Conservation (phyloP, 345 rosid genomes). For the Euphorbia peplus region DNA sequence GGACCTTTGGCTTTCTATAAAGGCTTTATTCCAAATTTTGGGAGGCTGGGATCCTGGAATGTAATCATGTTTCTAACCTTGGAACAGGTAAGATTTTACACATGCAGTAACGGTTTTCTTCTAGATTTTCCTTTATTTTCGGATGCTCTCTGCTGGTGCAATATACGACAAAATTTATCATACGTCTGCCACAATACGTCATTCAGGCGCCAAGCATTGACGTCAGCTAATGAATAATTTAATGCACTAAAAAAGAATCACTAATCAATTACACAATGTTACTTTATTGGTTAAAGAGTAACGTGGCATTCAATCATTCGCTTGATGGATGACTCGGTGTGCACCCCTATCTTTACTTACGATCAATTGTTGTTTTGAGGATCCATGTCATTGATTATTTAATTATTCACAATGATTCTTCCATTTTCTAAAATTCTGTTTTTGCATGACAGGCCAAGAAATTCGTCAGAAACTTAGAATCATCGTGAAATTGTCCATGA, state of each 20-base stretch:
- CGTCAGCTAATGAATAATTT: no score
- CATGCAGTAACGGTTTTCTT: constrained; percentile 1
- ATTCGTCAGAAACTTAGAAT: constrained; percentile 45
- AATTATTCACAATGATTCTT: not conserved
- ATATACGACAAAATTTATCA: no score
- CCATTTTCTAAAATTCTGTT: not conserved
- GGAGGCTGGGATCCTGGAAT: constrained; percentile 92
- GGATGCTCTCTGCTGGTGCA: no score
- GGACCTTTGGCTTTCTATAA: constrained; percentile 85
- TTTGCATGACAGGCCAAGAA: constrained; percentile 54
- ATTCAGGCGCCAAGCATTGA: no score
- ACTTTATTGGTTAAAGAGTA: no score
- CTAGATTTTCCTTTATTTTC: no score
- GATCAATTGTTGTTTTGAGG: not conserved
- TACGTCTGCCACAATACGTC: no score
- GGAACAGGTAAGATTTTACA: constrained; percentile 58
- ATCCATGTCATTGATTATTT: not conserved
- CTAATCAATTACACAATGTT: no score
- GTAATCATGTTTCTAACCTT: constrained; percentile 87
- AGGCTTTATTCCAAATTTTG: constrained; percentile 90
- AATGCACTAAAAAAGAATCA: no score
- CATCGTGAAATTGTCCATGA: constrained; percentile 33
- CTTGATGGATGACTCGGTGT: not conserved
- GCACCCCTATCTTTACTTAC: not conserved
- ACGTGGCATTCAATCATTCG: no score